A percentile compares a stretch with the other conserved stretches of the same genome.
Conservation (phyloP, 148 eudicot species). For the Pharnaceum exiguum region DNA sequence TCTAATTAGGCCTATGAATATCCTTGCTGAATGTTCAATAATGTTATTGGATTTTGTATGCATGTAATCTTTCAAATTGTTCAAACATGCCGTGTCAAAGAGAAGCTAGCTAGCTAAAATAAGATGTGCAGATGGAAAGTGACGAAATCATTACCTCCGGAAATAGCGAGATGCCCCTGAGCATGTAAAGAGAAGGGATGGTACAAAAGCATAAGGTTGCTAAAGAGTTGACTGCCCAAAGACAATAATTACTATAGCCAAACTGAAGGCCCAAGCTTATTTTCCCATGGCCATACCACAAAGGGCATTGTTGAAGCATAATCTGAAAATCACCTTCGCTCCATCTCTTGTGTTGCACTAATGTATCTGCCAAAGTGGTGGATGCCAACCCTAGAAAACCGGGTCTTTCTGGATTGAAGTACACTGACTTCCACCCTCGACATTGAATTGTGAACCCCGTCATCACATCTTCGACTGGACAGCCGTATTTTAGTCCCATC, state of each 20-base stretch:
- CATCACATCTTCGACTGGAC: conserved; percentile 71
- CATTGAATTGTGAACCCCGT: conserved; percentile 77
- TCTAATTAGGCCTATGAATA: no score
- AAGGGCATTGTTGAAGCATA: conserved; percentile 55
- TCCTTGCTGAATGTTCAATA: no score
- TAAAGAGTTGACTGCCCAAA: conserved; percentile 62
- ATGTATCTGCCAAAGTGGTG: conserved; percentile 48
- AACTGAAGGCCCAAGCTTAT: conserved; percentile 40
- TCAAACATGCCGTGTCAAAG: no score
- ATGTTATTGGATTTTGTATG: no score
- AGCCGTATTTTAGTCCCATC: conserved; percentile 85
- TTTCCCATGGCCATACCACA: conserved; percentile 48
- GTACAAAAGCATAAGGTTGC: conserved; percentile 45
- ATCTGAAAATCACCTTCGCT: conserved; percentile 76
- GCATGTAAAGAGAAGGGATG: conserved; percentile 67
- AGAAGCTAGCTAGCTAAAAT: background rate
- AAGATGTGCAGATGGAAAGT: background rate
- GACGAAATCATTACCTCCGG: conserved; percentile 56
- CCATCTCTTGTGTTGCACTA: conserved; percentile 89
- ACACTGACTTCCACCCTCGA: conserved; percentile 71
- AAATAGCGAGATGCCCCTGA: conserved; percentile 47
- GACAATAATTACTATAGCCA: conserved; percentile 37
- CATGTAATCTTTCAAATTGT: no score
- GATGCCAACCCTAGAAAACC: conserved; percentile 63
- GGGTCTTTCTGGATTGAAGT: conserved; percentile 40